Percentiles rank a stretch among this genome's conserved stretches.
phyloP scores from a whole-genome alignment of 441 rosid species.

The Erysimum pusillum region DNA sequence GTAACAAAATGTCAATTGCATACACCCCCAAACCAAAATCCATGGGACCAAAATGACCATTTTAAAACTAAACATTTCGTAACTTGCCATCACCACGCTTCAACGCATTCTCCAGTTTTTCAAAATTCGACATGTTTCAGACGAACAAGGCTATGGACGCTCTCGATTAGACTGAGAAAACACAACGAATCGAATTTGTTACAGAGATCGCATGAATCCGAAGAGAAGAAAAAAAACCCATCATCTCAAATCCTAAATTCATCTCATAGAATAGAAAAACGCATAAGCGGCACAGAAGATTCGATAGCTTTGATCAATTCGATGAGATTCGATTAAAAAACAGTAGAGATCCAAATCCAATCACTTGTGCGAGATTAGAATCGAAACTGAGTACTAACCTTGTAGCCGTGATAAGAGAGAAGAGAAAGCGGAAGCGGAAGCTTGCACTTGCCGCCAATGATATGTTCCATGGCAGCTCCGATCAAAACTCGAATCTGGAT shows the following conservation, averaged over 20 bases:
- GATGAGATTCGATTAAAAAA: conserved; percentile 24
- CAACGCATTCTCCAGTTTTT: conserved; percentile 91
- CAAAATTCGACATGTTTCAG: conserved; percentile 74
- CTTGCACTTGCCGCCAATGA: no score
- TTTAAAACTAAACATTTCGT: no score
- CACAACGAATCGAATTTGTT: not conserved
- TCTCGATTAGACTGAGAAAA: conserved; percentile 31
- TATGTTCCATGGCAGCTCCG: no score
- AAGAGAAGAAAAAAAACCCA: not conserved
- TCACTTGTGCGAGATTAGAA: not conserved
- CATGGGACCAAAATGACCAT: not conserved
- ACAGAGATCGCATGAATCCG: not conserved
- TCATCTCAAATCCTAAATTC: conserved; percentile 37
- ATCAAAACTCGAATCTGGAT: no score
- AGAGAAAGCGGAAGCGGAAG: not conserved
- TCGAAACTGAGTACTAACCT: conserved; percentile 32
- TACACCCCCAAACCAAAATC: conserved; percentile 7
- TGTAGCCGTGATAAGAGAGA: conserved; percentile 40
- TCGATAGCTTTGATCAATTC: conserved; percentile 11
- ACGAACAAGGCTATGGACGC: not conserved
- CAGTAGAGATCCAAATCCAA: conserved; percentile 31
- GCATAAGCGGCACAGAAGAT: conserved; percentile 22
- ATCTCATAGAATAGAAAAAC: conserved; percentile 11
- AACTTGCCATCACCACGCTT: conserved; percentile 93
- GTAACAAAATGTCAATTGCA: conserved; percentile 21